Conservation (phyloP, 2,329 filamentous ascomycete species). For the Fusarium devonianum region DNA sequence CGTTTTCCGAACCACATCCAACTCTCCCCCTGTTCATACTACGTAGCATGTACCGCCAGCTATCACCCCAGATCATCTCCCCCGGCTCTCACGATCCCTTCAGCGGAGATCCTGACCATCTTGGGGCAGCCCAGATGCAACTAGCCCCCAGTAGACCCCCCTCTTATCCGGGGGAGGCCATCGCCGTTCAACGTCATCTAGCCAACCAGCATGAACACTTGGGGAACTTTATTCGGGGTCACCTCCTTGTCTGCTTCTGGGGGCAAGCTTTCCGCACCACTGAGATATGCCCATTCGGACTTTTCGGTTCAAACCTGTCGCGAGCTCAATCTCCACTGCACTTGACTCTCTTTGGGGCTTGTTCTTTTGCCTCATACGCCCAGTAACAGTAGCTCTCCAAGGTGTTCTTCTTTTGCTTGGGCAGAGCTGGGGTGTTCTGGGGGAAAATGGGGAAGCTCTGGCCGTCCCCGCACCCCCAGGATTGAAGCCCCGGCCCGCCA, state of each 20-base stretch:
- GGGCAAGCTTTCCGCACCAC: slow-evolving; percentile 9
- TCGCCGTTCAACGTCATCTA: not conserved
- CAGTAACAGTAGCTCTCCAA: too few relatives aligned
- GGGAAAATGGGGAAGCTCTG: slow-evolving; percentile 4
- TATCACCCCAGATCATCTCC: not conserved
- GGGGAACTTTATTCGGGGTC: slow-evolving; percentile 8
- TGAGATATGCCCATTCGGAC: slow-evolving; percentile 15
- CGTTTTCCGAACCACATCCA: not conserved
- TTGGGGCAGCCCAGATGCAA: not conserved
- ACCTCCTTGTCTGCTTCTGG: too few relatives aligned
- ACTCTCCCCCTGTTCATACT: not conserved
- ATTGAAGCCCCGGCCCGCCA: not conserved
- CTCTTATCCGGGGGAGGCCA: not conserved
- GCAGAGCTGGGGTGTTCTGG: not conserved
- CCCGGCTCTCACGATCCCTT: slow-evolving; percentile 6
- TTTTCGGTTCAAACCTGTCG: slow-evolving; percentile 18
- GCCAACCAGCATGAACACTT: slow-evolving; percentile 16
- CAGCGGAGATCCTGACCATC: slow-evolving; percentile 5
- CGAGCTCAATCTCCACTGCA: not conserved
- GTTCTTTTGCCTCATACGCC: not conserved
- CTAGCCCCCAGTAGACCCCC: not conserved
- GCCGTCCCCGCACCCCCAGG: slow-evolving; percentile 6
- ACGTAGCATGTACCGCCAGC: not conserved
- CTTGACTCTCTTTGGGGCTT: not conserved
- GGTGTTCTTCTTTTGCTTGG: too few relatives aligned